These are phyloP conservation scores for Rubus idaeus DNA, from an alignment of 306 rosid genomes.

Conservation along the genomic window DNA sequence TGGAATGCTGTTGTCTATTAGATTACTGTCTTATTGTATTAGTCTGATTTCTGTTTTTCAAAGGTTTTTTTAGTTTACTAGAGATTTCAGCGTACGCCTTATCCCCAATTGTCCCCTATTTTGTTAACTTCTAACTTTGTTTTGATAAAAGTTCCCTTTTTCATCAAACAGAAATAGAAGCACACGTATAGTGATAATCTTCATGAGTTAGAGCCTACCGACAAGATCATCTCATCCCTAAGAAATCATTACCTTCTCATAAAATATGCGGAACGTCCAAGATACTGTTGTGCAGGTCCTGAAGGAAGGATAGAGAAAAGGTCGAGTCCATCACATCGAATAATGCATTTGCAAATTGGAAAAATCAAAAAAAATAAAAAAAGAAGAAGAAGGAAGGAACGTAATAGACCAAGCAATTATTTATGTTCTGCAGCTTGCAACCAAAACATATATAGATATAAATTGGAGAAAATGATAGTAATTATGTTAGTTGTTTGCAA, in stretches of 20 bases:
- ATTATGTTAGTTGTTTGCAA: neutral
- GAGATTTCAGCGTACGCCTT: neutral
- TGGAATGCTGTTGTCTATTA: neutral
- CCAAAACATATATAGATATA: neutral
- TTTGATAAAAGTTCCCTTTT: neutral
- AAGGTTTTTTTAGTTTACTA: neutral
- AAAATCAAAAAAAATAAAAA: neutral
- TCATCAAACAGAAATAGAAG: slow-evolving; percentile 1
- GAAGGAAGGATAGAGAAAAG: slow-evolving; percentile 31
- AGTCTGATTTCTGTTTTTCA: neutral
- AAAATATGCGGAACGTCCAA: slow-evolving; percentile 85
- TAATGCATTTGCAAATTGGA: neutral
- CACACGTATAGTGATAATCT: neutral
- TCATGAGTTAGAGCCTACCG: neutral
- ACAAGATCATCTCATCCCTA: neutral
- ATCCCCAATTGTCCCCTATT: neutral
- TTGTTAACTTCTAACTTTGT: neutral
- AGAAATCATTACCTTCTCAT: slow-evolving; percentile 66
- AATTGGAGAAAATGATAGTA: neutral
- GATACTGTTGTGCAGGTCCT: slow-evolving; percentile 94
- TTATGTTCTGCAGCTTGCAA: neutral
- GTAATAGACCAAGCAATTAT: neutral
- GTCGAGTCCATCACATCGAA: slow-evolving; percentile 24
- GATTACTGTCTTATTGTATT: neutral
- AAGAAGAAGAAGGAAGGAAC: too few relatives aligned